Conservation (phyloP, 1,284 basidiomycete genomes). For the Malassezia sp. region DNA sequence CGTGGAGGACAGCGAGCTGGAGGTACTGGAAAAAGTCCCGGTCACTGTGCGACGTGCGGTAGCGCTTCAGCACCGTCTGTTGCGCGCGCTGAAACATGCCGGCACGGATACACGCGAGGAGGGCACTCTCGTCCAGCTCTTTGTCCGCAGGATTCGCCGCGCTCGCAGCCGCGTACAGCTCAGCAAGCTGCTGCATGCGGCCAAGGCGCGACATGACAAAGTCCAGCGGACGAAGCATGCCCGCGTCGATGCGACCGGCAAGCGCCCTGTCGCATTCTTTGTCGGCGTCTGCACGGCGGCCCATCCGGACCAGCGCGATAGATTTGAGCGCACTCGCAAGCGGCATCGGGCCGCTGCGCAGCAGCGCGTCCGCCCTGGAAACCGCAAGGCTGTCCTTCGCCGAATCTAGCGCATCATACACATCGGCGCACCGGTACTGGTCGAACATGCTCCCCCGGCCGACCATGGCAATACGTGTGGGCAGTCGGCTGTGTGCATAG, state of each 20-base stretch:
- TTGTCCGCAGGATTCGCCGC: slow-evolving; percentile 6
- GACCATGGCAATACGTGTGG: not conserved
- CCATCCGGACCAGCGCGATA: slow-evolving; percentile 9
- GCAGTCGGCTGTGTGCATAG: not conserved
- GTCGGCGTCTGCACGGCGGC: not conserved
- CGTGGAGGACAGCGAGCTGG: slow-evolving; percentile 5
- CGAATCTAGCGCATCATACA: slow-evolving; percentile 12
- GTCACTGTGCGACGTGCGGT: not conserved
- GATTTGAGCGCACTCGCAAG: slow-evolving; percentile 9
- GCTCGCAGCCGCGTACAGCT: slow-evolving; percentile 10
- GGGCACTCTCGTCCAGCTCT: slow-evolving; percentile 7
- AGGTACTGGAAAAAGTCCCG: slow-evolving; percentile 12
- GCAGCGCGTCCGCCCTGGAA: slow-evolving; percentile 7
- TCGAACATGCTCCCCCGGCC: slow-evolving; percentile 9
- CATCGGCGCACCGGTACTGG: slow-evolving; percentile 11
- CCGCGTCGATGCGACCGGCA: not conserved
- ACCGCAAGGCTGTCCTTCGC: slow-evolving; percentile 5
- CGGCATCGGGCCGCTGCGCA: slow-evolving; percentile 1
- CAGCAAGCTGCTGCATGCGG: slow-evolving; percentile 6
- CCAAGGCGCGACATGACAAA: slow-evolving; percentile 8
- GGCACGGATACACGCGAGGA: slow-evolving; percentile 2
- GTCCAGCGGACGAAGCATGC: slow-evolving; percentile 4
- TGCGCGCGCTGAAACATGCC: slow-evolving; percentile 12
- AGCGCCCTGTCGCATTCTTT: not conserved
- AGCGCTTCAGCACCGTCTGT: slow-evolving; percentile 5